Percentiles rank a stretch among this genome's conserved stretches.
phyloP scores from a whole-genome alignment of 2,329 filamentous ascomycete species.

The Penicillium sclerotiorum region DNA sequence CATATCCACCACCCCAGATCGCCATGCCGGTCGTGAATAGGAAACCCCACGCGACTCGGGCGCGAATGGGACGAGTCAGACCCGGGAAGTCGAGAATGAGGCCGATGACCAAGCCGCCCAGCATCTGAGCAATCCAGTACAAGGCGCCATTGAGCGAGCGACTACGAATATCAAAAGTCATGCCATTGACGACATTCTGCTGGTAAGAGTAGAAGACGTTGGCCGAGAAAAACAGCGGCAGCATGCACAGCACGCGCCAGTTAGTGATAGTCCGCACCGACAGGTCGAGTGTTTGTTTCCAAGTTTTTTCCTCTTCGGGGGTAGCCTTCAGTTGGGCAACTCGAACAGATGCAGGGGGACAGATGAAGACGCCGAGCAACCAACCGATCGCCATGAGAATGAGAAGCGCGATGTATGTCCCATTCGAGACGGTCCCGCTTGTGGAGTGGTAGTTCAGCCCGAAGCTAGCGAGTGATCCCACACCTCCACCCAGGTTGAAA shows the following conservation, averaged over 20 bases:
- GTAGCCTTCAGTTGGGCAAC: slow-evolving; percentile 41
- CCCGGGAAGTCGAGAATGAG: slow-evolving; percentile 43
- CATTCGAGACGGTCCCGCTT: slow-evolving; percentile 51
- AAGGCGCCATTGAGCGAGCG: slow-evolving; percentile 59
- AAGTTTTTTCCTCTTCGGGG: slow-evolving; percentile 45
- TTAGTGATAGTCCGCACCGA: slow-evolving; percentile 42
- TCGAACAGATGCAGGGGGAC: slow-evolving; percentile 49
- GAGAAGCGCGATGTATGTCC: slow-evolving; percentile 55
- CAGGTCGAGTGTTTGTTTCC: slow-evolving; percentile 32
- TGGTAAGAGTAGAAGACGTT: slow-evolving; percentile 62
- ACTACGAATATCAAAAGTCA: slow-evolving; percentile 58
- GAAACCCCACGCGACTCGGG: slow-evolving; percentile 50
- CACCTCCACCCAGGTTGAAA: slow-evolving; percentile 50
- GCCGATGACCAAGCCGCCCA: slow-evolving; percentile 53
- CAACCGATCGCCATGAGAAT: slow-evolving; percentile 56
- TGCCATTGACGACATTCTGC: slow-evolving; percentile 58
- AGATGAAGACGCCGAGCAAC: slow-evolving; percentile 52
- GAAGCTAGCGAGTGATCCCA: slow-evolving; percentile 50
- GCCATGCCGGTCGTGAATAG: slow-evolving; percentile 55
- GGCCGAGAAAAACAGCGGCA: slow-evolving; percentile 59
- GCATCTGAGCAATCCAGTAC: slow-evolving; percentile 61
- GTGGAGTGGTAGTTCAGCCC: slow-evolving; percentile 48
- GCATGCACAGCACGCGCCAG: slow-evolving; percentile 52
- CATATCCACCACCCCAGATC: slow-evolving; percentile 65
- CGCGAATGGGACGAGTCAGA: slow-evolving; percentile 50